A percentile compares a stretch with the other conserved stretches of the same genome.
Evolutionary conservation across 1,284 basidiomycete species (phyloP).

Genomic region (Cerioporus squamosus): DNA sequence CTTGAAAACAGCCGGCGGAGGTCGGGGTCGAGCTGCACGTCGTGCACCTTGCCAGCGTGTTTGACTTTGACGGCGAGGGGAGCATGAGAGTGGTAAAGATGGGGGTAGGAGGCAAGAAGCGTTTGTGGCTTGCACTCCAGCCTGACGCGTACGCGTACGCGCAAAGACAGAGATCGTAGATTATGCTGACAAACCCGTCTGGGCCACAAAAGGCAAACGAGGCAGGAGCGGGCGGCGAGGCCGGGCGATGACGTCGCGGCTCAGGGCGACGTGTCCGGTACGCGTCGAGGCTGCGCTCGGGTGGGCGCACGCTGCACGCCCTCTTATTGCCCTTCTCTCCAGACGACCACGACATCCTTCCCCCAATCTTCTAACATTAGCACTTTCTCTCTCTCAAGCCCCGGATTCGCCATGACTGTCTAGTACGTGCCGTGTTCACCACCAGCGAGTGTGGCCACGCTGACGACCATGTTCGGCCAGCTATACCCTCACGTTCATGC

Average conservation of each 20-base stretch:
- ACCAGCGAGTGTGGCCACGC: not conserved
- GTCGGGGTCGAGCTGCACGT: slow-evolving; percentile 69
- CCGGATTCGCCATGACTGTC: slow-evolving; percentile 64
- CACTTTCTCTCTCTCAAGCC: not conserved
- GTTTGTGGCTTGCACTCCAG: slow-evolving; percentile 9
- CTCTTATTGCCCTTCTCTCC: slow-evolving; percentile 3
- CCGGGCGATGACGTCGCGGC: slow-evolving; percentile 20
- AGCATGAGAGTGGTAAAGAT: slow-evolving; percentile 48
- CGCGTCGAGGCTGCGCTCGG: slow-evolving; percentile 8
- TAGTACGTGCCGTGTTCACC: slow-evolving; percentile 51
- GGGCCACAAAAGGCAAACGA: not conserved
- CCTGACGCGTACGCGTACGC: slow-evolving; percentile 22
- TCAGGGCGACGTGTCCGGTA: slow-evolving; percentile 21
- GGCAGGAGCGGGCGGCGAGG: no score
- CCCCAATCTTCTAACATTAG: not conserved
- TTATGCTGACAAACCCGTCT: slow-evolving; percentile 18
- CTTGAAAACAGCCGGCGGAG: slow-evolving; percentile 80
- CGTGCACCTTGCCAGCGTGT: slow-evolving; percentile 85
- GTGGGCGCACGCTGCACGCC: not conserved
- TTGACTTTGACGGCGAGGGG: slow-evolving; percentile 82
- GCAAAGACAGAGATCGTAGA: slow-evolving; percentile 16
- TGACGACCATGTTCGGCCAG: slow-evolving; percentile 36
- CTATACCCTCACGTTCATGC: slow-evolving; percentile 77
- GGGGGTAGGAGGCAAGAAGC: not conserved
- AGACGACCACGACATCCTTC: not conserved